These are phyloP conservation scores for Cryptosporidium ubiquitum DNA, from an alignment of 169 alveolate species.

Conservation along the genomic window DNA sequence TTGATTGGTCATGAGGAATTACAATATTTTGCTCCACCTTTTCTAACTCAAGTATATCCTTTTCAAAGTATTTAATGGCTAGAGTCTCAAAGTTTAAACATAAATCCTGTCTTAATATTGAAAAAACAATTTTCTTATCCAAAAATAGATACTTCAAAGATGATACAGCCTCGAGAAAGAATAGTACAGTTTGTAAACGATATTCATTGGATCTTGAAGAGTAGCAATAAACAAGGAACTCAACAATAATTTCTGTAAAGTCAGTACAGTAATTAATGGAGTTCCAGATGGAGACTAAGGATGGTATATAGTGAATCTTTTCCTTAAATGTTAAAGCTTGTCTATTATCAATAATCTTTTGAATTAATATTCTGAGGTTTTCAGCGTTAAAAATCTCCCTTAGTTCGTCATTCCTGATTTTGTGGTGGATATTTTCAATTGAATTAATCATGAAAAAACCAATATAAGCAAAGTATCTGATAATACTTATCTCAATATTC, in stretches of 20 bases:
- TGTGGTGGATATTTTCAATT: not conserved
- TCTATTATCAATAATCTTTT: not conserved
- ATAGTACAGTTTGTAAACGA: not conserved
- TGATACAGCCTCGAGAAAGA: constrained; percentile 14
- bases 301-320: constrained; percentile 35
- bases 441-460: constrained; percentile 7
- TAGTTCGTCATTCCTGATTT: not conserved
- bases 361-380: not conserved
- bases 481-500: not conserved
- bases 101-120: not conserved
- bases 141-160: not conserved
- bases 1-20: not conserved
- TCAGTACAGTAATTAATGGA: not conserved
- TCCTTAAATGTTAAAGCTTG: not conserved
- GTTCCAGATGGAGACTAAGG: constrained; percentile 47
- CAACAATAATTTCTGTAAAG: not conserved
- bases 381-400: not conserved
- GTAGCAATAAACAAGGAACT: constrained; percentile 5
- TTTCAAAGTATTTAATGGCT: not conserved
- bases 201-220: not conserved
- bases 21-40: not conserved
- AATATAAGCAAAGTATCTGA: constrained; percentile 13
- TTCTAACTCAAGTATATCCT: not conserved
- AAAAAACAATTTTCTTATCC: not conserved
- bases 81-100: not conserved